Evolutionary conservation across 169 alveolate genomes (phyloP).

Genomic region (Plasmodium chabaudi): DNA sequence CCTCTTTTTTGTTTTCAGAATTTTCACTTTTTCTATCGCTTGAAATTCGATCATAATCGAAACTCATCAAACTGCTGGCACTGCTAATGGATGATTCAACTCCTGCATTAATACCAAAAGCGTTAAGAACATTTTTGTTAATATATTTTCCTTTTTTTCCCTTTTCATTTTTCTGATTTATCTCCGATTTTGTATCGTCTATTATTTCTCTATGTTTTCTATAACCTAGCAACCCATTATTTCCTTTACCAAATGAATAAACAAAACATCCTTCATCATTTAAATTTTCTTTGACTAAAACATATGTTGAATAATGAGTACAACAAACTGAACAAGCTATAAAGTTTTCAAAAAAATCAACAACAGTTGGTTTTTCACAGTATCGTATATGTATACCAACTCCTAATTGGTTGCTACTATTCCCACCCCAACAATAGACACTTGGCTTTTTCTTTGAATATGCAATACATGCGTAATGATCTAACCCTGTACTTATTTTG

Average conservation of each 20-base stretch:
- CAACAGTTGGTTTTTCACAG: conserved; percentile 72
- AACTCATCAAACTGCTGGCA: not conserved
- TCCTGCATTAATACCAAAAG: conserved; percentile 17
- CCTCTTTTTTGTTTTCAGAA: not conserved
- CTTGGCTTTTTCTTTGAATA: conserved; percentile 70
- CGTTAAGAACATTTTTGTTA: conserved; percentile 3
- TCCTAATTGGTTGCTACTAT: conserved; percentile 92
- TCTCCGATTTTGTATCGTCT: conserved; percentile 7
- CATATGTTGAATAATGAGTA: conserved; percentile 83
- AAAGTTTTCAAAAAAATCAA: conserved; percentile 78
- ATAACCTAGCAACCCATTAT: conserved; percentile 86
- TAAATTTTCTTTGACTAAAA: conserved; percentile 73
- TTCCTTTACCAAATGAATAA: conserved; percentile 87
- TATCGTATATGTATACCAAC: conserved; percentile 77
- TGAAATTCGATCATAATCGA: not conserved
- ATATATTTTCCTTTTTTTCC: not conserved
- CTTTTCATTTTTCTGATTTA: not conserved
- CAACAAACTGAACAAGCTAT: conserved; percentile 78
- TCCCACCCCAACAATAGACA: conserved; percentile 96
- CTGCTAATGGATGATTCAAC: not conserved
- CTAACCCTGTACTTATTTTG: conserved; percentile 64
- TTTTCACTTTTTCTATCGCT: not conserved
- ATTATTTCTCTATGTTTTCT: conserved; percentile 23
- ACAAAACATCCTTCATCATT: conserved; percentile 81
- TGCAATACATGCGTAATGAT: conserved; percentile 68